Base-by-base conservation (phyloP, 345 rosid genomes). In the Brassica napus region DNA sequence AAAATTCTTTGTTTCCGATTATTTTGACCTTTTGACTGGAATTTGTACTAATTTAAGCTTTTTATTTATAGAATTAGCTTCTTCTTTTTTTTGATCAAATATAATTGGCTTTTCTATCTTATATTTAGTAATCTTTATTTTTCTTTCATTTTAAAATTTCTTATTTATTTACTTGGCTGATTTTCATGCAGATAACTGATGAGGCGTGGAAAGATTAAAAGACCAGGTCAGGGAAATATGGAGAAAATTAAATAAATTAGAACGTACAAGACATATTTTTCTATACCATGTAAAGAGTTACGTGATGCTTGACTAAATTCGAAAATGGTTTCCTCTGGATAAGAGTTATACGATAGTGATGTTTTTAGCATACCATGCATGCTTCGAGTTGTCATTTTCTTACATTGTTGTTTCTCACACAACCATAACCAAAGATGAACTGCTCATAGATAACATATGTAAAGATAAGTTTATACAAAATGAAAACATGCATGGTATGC, bases 11-110 rank as follows among this genome's bases (percentile, higher is more conserved):
- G 67, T 59, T 71, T 65, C 39, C 65, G 42, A 66, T 9, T 1
- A 59, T 39, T 74, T 69, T 69, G 83, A 73, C 82, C 62, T 79
- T 58, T 69, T 68, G 75, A 74, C 83, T 74, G 67, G 58, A 63
- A 54, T 5, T 14, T n/a, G 31, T 39, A n/a, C 83, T 71, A 81
- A 71, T 57, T 75, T 81, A 70, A 71, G 83, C 69, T 18, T 32
- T 65, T 66, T 81, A 75, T 81, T 57, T 70, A 16, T 81, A 65
- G 69, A 26, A 18, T 70, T 65, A 8, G 63, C 8, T 69, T 74
- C 57, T 80, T 74, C 57, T 80, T 52, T 62, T 69, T 69, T 63
- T 11, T 44, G n/a, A 12, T 10, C n/a, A 11, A 44, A 26, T 80
- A 64, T 54, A 24, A 12, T 70, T 65, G 18, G 57, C 10, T 65